These are phyloP conservation scores for Cryptococcus sp. DNA, from an alignment of 1,284 basidiomycete species.

Conservation along the genomic window DNA sequence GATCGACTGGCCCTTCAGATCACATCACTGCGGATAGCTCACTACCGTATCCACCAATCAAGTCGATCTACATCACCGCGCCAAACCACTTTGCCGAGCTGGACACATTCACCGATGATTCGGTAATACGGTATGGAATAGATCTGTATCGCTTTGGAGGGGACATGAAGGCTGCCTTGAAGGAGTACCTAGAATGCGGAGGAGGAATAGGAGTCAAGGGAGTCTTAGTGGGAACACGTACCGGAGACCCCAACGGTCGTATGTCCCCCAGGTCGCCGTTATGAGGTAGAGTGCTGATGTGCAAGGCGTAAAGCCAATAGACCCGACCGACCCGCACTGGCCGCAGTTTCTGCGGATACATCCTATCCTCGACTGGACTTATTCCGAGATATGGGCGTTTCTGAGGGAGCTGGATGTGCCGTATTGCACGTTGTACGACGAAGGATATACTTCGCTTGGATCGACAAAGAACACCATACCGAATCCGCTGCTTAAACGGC, in stretches of 20 bases:
- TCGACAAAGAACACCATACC: conserved; percentile 90
- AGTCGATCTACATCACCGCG: conserved; percentile 82
- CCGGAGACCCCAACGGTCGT: conserved; percentile 90
- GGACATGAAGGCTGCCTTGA: conserved; percentile 76
- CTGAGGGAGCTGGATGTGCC: conserved; percentile 67
- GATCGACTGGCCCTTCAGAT: neutral
- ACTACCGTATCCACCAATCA: conserved; percentile 53
- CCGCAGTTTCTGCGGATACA: conserved; percentile 85
- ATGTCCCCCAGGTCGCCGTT: conserved; percentile 34
- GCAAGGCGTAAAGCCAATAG: conserved; percentile 59
- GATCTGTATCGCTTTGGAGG: conserved; percentile 70
- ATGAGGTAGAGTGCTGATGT: neutral
- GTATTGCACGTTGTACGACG: conserved; percentile 85
- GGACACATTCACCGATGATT: conserved; percentile 73
- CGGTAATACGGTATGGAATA: conserved; percentile 65
- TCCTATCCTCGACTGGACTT: conserved; percentile 93
- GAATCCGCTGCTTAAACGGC: conserved; percentile 66
- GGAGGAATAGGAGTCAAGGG: conserved; percentile 55
- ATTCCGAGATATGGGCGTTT: conserved; percentile 84
- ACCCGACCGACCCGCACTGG: conserved; percentile 82
- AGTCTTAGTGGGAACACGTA: conserved; percentile 81
- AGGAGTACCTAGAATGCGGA: conserved; percentile 59
- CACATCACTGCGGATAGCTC: conserved; percentile 2
- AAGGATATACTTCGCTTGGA: conserved; percentile 96
- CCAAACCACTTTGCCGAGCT: conserved; percentile 79